These are phyloP conservation scores for Emergomyces pasteurianus DNA, from an alignment of 2,329 filamentous ascomycete species.

Conservation along the genomic window DNA sequence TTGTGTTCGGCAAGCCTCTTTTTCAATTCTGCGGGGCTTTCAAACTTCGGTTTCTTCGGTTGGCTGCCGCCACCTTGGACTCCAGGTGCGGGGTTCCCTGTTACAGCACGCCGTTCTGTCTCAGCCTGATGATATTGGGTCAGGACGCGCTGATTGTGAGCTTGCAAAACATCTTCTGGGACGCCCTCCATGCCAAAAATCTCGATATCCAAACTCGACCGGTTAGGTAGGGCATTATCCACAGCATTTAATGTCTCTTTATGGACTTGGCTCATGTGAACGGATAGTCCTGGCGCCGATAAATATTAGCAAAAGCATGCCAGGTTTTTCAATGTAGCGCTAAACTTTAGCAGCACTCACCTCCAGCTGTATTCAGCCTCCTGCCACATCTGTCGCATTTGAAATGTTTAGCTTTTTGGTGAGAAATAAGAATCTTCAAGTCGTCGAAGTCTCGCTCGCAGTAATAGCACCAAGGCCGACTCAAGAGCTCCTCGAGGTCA, in stretches of 20 bases:
- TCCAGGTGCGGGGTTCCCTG: slow-evolving; percentile 70
- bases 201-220: slow-evolving; percentile 77
- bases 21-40: slow-evolving; percentile 67
- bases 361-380: slow-evolving; percentile 85
- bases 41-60: slow-evolving; percentile 57
- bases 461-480: slow-evolving; percentile 93
- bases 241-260: slow-evolving; percentile 81
- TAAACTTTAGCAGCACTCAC: slow-evolving; percentile 37
- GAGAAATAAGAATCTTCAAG: slow-evolving; percentile 86
- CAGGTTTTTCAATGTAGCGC: background rate
- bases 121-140: slow-evolving; percentile 77
- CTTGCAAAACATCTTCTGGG: slow-evolving; percentile 68
- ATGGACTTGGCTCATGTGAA: slow-evolving; percentile 98
- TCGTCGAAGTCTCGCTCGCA: slow-evolving; percentile 99
- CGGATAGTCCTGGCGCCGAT: slow-evolving; percentile 58
- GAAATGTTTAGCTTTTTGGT: slow-evolving; percentile 99
- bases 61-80: slow-evolving; percentile 29
- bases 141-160: slow-evolving; percentile 77
- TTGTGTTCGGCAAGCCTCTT: slow-evolving; percentile 67
- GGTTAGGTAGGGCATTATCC: slow-evolving; percentile 82
- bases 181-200: slow-evolving; percentile 99
- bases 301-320: background rate
- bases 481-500: slow-evolving; percentile 76
- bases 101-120: slow-evolving; percentile 66
- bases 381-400: slow-evolving; percentile 88